These are phyloP conservation scores for Chenopodium berlandieri DNA, from an alignment of 148 eudicot species.

Conservation along the genomic window DNA sequence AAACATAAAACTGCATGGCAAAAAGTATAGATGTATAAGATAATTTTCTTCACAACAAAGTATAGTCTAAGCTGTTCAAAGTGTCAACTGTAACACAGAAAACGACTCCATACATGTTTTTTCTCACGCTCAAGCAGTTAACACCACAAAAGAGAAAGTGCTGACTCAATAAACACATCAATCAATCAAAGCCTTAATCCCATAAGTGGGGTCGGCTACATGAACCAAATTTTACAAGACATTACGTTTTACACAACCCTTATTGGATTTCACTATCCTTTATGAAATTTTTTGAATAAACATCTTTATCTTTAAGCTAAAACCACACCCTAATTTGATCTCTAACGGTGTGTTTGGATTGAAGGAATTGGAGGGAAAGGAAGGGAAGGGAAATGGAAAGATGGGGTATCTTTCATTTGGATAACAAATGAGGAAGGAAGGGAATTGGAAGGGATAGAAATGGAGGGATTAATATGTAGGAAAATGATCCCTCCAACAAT, in stretches of 20 bases:
- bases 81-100: neutral
- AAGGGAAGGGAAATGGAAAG: too few relatives aligned
- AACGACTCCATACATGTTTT: neutral
- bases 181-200: too few relatives aligned
- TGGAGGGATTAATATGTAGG: too few relatives aligned
- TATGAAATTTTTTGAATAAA: neutral
- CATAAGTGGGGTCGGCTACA: too few relatives aligned
- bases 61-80: neutral
- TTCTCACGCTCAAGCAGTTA: neutral
- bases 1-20: conserved; percentile 55
- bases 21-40: neutral
- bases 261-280: neutral
- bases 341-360: too few relatives aligned
- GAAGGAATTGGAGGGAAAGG: too few relatives aligned
- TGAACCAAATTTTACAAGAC: neutral
- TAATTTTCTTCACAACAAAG: neutral
- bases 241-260: neutral
- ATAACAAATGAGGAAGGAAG: too few relatives aligned
- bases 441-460: too few relatives aligned
- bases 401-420: too few relatives aligned
- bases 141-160: neutral
- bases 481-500: too few relatives aligned
- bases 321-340: neutral
- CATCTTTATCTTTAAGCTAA: neutral
- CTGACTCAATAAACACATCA: neutral